Conservation (phyloP, 805 yeast genomes). For the Jamesozyma piceae region DNA sequence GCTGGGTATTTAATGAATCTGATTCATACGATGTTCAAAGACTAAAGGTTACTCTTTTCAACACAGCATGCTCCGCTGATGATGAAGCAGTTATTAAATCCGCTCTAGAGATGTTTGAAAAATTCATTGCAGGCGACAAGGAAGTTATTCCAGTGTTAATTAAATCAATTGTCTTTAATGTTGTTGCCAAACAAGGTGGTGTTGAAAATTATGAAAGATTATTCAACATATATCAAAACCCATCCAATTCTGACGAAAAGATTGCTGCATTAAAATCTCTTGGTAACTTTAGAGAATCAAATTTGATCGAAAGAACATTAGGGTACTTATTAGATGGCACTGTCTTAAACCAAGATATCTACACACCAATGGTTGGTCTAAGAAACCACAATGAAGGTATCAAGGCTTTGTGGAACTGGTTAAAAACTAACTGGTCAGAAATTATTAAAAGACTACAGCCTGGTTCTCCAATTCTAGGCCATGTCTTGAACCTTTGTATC, state of each 20-base stretch:
- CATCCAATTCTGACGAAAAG: constrained; percentile 55
- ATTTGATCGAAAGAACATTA: constrained; percentile 46
- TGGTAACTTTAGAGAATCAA: constrained; percentile 49
- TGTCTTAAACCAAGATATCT: constrained; percentile 60
- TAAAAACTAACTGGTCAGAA: constrained; percentile 59
- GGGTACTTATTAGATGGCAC: constrained; percentile 49
- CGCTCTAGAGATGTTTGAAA: constrained; percentile 41
- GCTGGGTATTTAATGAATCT: constrained; percentile 49
- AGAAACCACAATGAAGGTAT: constrained; percentile 55
- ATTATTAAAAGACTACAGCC: constrained; percentile 64
- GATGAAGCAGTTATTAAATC: constrained; percentile 39
- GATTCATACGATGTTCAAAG: constrained; percentile 55
- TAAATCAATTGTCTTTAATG: constrained; percentile 51
- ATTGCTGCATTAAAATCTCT: constrained; percentile 57
- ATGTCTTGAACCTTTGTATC: constrained; percentile 54
- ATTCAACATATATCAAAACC: constrained; percentile 48
- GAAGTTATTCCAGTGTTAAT: constrained; percentile 65
- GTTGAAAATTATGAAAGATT: constrained; percentile 52
- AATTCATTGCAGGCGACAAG: constrained; percentile 51
- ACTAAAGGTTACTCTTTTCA: constrained; percentile 55
- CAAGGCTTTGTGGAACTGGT: constrained; percentile 67
- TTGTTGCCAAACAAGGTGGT: constrained; percentile 58
- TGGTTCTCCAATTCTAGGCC: constrained; percentile 66
- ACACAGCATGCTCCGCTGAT: constrained; percentile 46
- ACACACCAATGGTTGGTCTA: constrained; percentile 68